These are phyloP conservation scores for Chalara sp. DNA, from an alignment of 2,329 filamentous ascomycete species.

Conservation along the genomic window DNA sequence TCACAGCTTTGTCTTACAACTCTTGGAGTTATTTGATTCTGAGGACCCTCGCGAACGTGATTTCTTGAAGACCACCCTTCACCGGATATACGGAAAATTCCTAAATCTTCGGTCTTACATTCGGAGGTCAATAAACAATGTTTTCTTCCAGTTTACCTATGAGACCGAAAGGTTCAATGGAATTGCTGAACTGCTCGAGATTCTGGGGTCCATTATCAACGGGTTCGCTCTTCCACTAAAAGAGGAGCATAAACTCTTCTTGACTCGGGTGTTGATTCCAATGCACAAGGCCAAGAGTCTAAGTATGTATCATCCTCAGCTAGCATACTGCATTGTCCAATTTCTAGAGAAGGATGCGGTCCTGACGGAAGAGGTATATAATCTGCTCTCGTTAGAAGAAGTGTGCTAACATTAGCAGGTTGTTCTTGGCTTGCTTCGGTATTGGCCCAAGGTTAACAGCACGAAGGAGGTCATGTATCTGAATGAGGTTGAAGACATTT, in stretches of 20 bases:
- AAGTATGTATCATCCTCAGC: conserved; percentile 98
- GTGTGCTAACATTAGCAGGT: conserved; percentile 46
- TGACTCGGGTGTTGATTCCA: conserved; percentile 86
- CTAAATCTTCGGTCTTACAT: conserved; percentile 96
- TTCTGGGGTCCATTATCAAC: conserved; percentile 97
- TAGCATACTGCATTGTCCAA: conserved; percentile 98
- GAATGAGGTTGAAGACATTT: conserved; percentile 98
- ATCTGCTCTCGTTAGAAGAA: too few relatives aligned
- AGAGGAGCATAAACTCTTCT: conserved; percentile 97
- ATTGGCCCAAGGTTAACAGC: conserved; percentile 99
- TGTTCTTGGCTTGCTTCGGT: conserved; percentile 86
- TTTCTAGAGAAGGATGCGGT: conserved; percentile 97
- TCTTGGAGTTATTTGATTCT: conserved; percentile 97
- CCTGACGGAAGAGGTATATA: conserved; percentile 81
- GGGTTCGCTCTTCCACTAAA: conserved; percentile 94
- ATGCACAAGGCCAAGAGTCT: conserved; percentile 97
- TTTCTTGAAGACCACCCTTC: conserved; percentile 95
- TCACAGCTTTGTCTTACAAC: conserved; percentile 91
- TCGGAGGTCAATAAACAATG: conserved; percentile 97
- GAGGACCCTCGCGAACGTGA: conserved; percentile 95
- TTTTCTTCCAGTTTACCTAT: conserved; percentile 99
- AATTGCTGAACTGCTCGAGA: conserved; percentile 93
- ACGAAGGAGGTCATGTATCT: conserved; percentile 99
- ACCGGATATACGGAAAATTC: conserved; percentile 98
- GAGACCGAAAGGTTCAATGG: conserved; percentile 98